Percentiles rank a stretch among this genome's conserved stretches.
Conservation (phyloP, 352 stramenopile species). For the Globisporangium rhizosaccharum region DNA sequence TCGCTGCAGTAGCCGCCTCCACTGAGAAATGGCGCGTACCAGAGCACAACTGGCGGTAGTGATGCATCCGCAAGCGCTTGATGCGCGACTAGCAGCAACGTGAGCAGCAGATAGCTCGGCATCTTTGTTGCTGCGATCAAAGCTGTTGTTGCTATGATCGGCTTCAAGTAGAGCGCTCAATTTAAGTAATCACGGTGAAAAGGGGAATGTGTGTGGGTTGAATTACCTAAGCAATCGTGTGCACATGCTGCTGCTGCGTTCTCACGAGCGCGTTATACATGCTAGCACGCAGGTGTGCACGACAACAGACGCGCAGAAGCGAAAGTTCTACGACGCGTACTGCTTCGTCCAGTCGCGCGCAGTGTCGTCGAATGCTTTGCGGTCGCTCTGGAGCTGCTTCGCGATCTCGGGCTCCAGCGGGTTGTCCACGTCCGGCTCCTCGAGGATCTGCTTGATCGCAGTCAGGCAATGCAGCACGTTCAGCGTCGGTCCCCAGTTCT, state of each 20-base stretch:
- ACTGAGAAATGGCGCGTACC: slow-evolving; percentile 89
- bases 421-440: slow-evolving; percentile 94
- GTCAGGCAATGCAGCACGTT: slow-evolving; percentile 91
- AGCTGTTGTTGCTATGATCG: neutral
- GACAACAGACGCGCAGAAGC: neutral
- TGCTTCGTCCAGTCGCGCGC: slow-evolving; percentile 91
- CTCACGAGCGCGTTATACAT: neutral
- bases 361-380: slow-evolving; percentile 90
- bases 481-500: slow-evolving; percentile 95
- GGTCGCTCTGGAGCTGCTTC: slow-evolving; percentile 90
- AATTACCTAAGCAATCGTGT: neutral
- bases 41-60: slow-evolving; percentile 50
- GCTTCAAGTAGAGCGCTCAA: too few relatives aligned
- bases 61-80: neutral
- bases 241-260: too few relatives aligned
- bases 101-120: neutral
- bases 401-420: slow-evolving; percentile 95
- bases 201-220: neutral
- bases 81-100: neutral
- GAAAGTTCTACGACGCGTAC: slow-evolving; percentile 64
- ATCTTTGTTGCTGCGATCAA: neutral
- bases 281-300: neutral
- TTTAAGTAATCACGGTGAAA: too few relatives aligned
- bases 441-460: slow-evolving; percentile 93
- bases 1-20: slow-evolving; percentile 91